Evolutionary conservation across 1,284 basidiomycete genomes (phyloP), one percentile per base, ranked within the genome.

Genomic region (Ceratobasidium sp.): DNA sequence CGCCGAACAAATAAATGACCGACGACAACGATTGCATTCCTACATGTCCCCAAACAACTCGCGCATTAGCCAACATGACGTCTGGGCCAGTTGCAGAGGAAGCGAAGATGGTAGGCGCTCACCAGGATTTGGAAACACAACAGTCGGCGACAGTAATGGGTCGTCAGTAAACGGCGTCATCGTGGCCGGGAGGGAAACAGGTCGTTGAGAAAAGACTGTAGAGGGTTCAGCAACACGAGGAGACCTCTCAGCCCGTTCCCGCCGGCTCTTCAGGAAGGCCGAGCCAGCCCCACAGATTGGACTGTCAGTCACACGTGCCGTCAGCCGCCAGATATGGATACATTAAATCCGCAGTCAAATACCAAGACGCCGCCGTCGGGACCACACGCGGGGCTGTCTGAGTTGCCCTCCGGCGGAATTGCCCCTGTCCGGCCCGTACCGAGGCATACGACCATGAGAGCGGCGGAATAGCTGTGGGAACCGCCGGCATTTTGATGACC

Each of bases 1-100:
- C 66, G 55, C 79, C 79, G 18, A 80, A 30, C 27, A 80, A 67
- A 23, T 78, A 59, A 30, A 80, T 78, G 7, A 77, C 75, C 23
- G 79, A 66, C 20, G 78, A 77, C 44, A 80, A 30, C 7, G 77
- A 30, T 60, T 78, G 79, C 64, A 77, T 69, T 8, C 78, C 74
- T 74, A 16, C 33, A 55, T 35, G 44, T 71, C 20, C 41, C 62
- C 16, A 38, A 44, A 64, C 14, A 64, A 52, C 44, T 41, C 1
- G n/a, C 59, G 59, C 23, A 60, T 74, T 52, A 74, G 70, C 70
- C 12, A 52, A 74, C 59, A 27, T 12, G n/a, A n/a, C n/a, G 10
- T 18, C 12, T 16, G 38, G 48, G 16, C 35, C 41, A 46, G 59
- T 16, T 23, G 41, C 16, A 38, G 50, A 54, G 16, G 50, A 54